A percentile compares a stretch with the other conserved stretches of the same genome.
Conservation (phyloP, 2,329 filamentous ascomycete genomes). For the Aspergillus versicolor region DNA sequence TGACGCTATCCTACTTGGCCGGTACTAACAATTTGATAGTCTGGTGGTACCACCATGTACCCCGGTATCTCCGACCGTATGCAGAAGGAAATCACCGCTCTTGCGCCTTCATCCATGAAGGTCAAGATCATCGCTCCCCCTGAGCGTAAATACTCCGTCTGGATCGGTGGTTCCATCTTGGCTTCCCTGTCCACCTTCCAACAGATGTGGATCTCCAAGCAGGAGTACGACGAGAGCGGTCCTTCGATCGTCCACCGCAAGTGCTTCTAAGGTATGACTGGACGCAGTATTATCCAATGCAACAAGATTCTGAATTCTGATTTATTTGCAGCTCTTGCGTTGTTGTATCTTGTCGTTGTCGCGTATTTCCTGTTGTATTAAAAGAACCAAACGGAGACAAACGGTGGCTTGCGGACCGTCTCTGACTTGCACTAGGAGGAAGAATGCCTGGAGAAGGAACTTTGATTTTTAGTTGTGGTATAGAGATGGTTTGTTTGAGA, state of each 20-base stretch:
- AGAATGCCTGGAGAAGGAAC: constrained; percentile 42
- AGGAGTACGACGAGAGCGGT: constrained; percentile 99
- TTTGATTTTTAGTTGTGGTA: constrained; percentile 40
- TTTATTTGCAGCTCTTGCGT: constrained; percentile 18
- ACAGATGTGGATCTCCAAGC: constrained; percentile 99
- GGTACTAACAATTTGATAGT: constrained; percentile 55
- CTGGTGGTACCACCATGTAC: constrained; percentile 99
- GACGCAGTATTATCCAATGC: not conserved
- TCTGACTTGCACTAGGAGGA: constrained; percentile 41
- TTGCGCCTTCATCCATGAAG: constrained; percentile 99
- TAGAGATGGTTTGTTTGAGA: constrained; percentile 35
- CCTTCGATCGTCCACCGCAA: constrained; percentile 99
- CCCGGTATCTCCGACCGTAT: constrained; percentile 99
- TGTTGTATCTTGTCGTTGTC: constrained; percentile 36
- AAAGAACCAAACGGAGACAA: constrained; percentile 40
- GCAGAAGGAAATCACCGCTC: constrained; percentile 99
- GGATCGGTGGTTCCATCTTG: constrained; percentile 99
- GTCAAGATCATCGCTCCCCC: constrained; percentile 99
- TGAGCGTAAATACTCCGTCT: constrained; percentile 99
- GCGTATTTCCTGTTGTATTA: constrained; percentile 44
- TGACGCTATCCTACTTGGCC: not conserved
- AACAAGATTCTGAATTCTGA: not conserved
- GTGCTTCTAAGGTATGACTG: constrained; percentile 85
- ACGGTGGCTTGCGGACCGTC: constrained; percentile 37
- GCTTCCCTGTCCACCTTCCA: constrained; percentile 99